Conservation (phyloP, 2,329 filamentous ascomycete species). For the Aspergillus awamori region DNA sequence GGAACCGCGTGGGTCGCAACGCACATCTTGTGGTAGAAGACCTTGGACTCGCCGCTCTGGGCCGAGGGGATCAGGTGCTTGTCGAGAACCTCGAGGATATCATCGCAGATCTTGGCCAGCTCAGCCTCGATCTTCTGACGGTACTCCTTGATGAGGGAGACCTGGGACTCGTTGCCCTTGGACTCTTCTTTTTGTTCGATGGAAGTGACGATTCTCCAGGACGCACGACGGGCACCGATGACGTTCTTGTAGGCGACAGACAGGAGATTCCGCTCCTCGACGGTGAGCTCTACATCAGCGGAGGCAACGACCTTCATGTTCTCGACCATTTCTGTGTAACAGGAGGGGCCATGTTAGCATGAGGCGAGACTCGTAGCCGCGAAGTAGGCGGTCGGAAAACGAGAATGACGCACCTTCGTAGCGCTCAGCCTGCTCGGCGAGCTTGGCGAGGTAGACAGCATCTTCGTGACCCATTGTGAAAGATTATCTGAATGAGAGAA, state of each 20-base stretch:
- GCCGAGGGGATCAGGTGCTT: slow-evolving; percentile 91
- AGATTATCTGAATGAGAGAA: slow-evolving; percentile 30
- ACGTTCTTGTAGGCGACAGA: slow-evolving; percentile 99
- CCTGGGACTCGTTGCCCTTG: slow-evolving; percentile 93
- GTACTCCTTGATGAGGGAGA: slow-evolving; percentile 94
- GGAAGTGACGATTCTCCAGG: slow-evolving; percentile 97
- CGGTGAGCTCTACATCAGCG: slow-evolving; percentile 77
- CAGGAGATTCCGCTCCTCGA: slow-evolving; percentile 96
- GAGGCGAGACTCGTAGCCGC: slow-evolving; percentile 2
- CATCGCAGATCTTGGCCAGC: slow-evolving; percentile 96
- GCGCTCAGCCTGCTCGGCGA: slow-evolving; percentile 99
- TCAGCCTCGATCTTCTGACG: slow-evolving; percentile 97
- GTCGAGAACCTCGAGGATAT: slow-evolving; percentile 93
- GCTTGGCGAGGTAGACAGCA: slow-evolving; percentile 99
- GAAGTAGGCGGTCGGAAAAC: background rate
- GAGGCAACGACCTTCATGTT: slow-evolving; percentile 99
- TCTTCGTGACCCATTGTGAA: slow-evolving; percentile 98
- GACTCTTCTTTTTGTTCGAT: slow-evolving; percentile 99
- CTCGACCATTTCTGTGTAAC: slow-evolving; percentile 87
- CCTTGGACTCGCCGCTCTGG: slow-evolving; percentile 95
- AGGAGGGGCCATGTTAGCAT: slow-evolving; percentile 23
- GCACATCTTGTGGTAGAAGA: slow-evolving; percentile 99
- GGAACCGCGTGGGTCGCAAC: slow-evolving; percentile 29
- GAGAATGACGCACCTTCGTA: slow-evolving; percentile 82
- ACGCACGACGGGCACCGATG: slow-evolving; percentile 92